These are phyloP conservation scores for Auxenochlorella pyrenoidosa DNA, from an alignment of 139 green algal genomes.

Conservation along the genomic window DNA sequence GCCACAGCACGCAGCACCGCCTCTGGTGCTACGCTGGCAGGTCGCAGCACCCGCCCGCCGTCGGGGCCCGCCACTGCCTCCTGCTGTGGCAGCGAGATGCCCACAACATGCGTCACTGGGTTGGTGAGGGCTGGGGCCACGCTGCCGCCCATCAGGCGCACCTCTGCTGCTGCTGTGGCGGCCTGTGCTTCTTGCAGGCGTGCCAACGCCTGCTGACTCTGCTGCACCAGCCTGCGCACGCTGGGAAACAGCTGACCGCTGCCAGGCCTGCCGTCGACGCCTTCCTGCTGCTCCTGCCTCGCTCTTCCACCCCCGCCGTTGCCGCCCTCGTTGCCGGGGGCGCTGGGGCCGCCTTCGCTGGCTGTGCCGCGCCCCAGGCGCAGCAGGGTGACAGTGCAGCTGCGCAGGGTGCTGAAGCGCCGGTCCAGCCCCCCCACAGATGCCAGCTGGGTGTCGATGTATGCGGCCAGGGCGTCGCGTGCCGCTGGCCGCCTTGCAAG, in stretches of 20 bases:
- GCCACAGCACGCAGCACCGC: conserved; percentile 15
- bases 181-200: conserved; percentile 7
- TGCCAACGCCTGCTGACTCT: neutral
- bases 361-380: neutral
- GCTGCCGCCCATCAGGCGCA: neutral
- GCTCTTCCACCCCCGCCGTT: neutral
- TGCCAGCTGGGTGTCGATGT: conserved; percentile 21
- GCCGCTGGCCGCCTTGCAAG: neutral
- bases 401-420: conserved; percentile 8
- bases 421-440: neutral
- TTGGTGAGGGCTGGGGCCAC: neutral
- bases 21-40: neutral
- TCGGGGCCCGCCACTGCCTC: neutral
- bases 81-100: neutral
- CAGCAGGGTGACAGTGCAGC: neutral
- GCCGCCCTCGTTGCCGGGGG: neutral
- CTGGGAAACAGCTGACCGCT: neutral
- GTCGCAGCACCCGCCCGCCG: neutral
- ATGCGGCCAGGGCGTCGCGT: neutral
- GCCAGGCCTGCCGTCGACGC: neutral
- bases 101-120: conserved; percentile 14
- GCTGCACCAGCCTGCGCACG: neutral
- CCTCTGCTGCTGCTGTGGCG: neutral
- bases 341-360: neutral
- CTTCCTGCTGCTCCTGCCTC: neutral